Conservation (phyloP, 2,329 filamentous ascomycete species). For the Diaporthe ilicicola region DNA sequence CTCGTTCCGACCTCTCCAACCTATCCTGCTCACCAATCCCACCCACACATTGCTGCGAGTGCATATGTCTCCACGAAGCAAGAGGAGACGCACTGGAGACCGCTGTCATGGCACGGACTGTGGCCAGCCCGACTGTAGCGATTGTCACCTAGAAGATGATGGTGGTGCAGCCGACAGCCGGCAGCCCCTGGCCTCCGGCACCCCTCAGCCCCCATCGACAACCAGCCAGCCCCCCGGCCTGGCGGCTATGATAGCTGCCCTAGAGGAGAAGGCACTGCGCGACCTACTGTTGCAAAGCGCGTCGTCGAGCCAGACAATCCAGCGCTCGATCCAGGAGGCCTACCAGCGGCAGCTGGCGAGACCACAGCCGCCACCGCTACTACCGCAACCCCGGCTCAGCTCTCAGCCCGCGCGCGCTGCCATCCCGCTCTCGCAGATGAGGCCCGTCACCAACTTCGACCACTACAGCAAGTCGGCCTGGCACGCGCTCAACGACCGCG, state of each 20-base stretch:
- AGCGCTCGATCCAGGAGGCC: conserved; percentile 1
- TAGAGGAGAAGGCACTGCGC: conserved; percentile 16
- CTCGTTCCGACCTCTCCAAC: not conserved
- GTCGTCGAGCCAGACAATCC: conserved; percentile 6
- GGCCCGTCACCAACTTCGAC: conserved; percentile 26
- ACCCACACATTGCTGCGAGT: not conserved
- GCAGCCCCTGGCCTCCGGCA: not conserved
- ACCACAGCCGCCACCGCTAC: conserved; percentile 3
- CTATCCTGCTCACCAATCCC: not conserved
- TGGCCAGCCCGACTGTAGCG: conserved; percentile 12
- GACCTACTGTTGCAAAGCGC: conserved; percentile 20
- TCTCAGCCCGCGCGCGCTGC: not conserved
- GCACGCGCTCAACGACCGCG: conserved; percentile 23
- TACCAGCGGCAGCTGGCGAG: not conserved
- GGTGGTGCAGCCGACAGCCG: not conserved
- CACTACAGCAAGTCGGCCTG: conserved; percentile 26
- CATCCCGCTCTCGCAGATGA: conserved; percentile 13
- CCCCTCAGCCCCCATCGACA: not conserved
- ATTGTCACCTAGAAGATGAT: conserved; percentile 11
- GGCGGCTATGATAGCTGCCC: conserved; percentile 19
- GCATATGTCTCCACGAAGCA: conserved; percentile 20
- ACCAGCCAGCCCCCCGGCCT: not conserved
- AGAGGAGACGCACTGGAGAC: conserved; percentile 19
- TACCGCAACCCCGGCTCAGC: not conserved
- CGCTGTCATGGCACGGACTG: conserved; percentile 14